A percentile compares a stretch with the other conserved stretches of the same genome.
Evolutionary conservation across 169 alveolate species (phyloP).

Genomic region (Babesia bigemina): DNA sequence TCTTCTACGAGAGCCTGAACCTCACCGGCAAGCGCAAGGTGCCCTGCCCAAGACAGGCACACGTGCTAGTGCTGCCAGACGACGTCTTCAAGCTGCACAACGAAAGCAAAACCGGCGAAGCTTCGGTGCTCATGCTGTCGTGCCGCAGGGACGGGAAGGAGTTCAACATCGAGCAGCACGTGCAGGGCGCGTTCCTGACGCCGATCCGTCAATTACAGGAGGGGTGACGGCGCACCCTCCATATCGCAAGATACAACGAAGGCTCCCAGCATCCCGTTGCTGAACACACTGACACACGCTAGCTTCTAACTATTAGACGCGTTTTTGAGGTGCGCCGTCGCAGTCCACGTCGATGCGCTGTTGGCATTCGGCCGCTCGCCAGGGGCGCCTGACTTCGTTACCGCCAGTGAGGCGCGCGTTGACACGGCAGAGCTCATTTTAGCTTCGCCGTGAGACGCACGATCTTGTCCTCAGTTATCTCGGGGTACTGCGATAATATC

Average conservation of each 20-base stretch:
- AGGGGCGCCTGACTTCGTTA: too few species aligned
- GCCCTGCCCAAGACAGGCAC: conserved; percentile 42
- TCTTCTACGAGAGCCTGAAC: conserved; percentile 58
- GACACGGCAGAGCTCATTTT: conserved; percentile 5
- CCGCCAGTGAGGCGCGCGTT: too few species aligned
- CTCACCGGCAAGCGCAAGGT: conserved; percentile 20
- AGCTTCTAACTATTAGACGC: too few species aligned
- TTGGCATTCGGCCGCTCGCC: too few species aligned
- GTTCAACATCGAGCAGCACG: conserved; percentile 37
- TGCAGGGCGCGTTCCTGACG: conserved; percentile 26
- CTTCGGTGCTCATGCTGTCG: conserved; percentile 40
- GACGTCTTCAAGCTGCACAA: conserved; percentile 57
- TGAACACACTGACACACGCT: too few species aligned
- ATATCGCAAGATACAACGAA: background rate
- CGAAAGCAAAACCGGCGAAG: conserved; percentile 41
- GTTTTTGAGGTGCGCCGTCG: too few species aligned
- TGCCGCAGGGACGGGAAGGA: conserved; percentile 55
- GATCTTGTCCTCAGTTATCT: conserved; percentile 71
- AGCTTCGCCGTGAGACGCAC: conserved; percentile 69
- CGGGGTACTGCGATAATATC: conserved; percentile 72
- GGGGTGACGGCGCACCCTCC: background rate
- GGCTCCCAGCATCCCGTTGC: too few species aligned
- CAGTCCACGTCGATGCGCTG: too few species aligned
- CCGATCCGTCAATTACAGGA: background rate
- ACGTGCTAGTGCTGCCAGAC: conserved; percentile 58